Conservation (phyloP, 2,329 filamentous ascomycete species). For the Penicillium sp. region DNA sequence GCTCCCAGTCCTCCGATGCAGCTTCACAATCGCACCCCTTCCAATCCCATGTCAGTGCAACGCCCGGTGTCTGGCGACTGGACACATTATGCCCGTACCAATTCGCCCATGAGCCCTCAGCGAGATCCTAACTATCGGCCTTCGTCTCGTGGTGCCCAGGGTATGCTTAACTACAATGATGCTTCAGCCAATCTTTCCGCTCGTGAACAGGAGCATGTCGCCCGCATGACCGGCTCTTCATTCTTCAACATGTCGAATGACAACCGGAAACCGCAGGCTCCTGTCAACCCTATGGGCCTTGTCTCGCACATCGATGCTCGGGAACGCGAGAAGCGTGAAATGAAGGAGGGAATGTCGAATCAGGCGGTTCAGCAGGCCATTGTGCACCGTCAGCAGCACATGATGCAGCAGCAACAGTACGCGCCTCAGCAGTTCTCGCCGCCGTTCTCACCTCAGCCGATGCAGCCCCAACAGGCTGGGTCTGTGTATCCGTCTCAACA, state of each 20-base stretch:
- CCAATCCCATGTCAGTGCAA: constrained; percentile 36
- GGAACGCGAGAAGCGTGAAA: constrained; percentile 65
- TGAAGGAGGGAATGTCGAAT: constrained; percentile 60
- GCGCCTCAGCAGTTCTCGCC: constrained; percentile 1
- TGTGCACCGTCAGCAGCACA: constrained; percentile 55
- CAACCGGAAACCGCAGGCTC: constrained; percentile 45
- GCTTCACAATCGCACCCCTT: constrained; percentile 54
- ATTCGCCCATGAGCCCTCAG: constrained; percentile 27
- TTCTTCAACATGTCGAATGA: constrained; percentile 58
- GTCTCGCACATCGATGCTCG: constrained; percentile 71
- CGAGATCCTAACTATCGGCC: constrained; percentile 23
- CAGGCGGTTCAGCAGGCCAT: constrained; percentile 67
- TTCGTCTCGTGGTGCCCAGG: constrained; percentile 51
- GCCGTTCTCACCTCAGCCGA: not conserved
- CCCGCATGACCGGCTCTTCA: constrained; percentile 67
- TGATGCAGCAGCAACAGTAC: constrained; percentile 35
- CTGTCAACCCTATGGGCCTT: constrained; percentile 50
- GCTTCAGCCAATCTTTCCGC: constrained; percentile 62
- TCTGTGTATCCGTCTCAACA: constrained; percentile 17
- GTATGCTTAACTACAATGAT: constrained; percentile 44
- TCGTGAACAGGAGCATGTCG: constrained; percentile 80
- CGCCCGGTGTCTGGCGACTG: constrained; percentile 35
- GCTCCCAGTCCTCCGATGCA: constrained; percentile 49
- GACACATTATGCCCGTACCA: constrained; percentile 26
- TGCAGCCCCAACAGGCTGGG: constrained; percentile 10